These are phyloP conservation scores for Penicillium paneum DNA, from an alignment of 2,329 filamentous ascomycete species.

Conservation along the genomic window DNA sequence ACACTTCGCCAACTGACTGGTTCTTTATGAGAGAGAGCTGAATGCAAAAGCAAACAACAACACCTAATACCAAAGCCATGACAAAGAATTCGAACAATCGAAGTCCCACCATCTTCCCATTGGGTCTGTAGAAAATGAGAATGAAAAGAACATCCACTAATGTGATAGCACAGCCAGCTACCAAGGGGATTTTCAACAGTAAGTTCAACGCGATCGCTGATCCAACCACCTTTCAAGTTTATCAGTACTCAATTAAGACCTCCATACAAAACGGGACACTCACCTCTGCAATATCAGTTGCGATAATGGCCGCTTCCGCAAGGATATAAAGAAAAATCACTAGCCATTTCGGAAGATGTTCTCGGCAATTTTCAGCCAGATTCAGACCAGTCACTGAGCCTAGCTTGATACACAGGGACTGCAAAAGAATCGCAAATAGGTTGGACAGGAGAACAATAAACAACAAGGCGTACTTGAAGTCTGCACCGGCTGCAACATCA, in stretches of 20 bases:
- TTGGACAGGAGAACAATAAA: slow-evolving; percentile 50
- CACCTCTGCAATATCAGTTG: slow-evolving; percentile 68
- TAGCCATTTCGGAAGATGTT: slow-evolving; percentile 64
- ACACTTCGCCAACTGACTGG: slow-evolving; percentile 52
- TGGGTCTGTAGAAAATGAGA: slow-evolving; percentile 54
- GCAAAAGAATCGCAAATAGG: slow-evolving; percentile 48
- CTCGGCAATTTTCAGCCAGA: slow-evolving; percentile 63
- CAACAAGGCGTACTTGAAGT: slow-evolving; percentile 44
- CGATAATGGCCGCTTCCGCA: slow-evolving; percentile 66
- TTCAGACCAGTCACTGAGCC: slow-evolving; percentile 67
- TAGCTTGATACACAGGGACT: slow-evolving; percentile 56
- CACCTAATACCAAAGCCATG: slow-evolving; percentile 52
- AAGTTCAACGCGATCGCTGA: slow-evolving; percentile 57
- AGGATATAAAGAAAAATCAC: slow-evolving; percentile 61
- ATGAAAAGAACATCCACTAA: slow-evolving; percentile 56
- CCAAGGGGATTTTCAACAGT: slow-evolving; percentile 52
- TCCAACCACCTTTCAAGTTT: slow-evolving; percentile 49
- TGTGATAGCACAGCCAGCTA: slow-evolving; percentile 57
- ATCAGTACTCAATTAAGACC: not conserved
- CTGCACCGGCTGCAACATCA: slow-evolving; percentile 48
- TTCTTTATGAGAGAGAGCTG: slow-evolving; percentile 53
- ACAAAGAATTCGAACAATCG: slow-evolving; percentile 56
- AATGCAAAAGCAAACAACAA: slow-evolving; percentile 57
- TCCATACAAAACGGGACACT: slow-evolving; percentile 8
- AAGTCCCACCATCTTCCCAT: slow-evolving; percentile 51